Conservation (phyloP, 2,329 filamentous ascomycete species). For the Didymella pomorum region DNA sequence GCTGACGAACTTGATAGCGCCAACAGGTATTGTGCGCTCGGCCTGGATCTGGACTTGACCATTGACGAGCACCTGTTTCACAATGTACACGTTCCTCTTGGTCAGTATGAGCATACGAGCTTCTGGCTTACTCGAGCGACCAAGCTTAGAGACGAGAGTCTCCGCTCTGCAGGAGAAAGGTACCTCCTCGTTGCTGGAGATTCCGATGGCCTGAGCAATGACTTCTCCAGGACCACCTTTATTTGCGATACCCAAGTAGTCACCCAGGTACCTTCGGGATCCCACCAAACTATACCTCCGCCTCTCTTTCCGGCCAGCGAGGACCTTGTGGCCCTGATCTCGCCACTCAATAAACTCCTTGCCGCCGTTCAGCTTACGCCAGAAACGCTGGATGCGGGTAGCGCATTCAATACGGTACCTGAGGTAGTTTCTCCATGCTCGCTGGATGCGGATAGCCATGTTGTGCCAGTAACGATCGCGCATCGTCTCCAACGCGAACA, state of each 20-base stretch:
- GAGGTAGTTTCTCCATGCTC: constrained; percentile 95
- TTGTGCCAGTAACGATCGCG: constrained; percentile 98
- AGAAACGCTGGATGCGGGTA: constrained; percentile 92
- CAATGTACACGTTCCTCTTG: constrained; percentile 84
- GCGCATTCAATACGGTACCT: constrained; percentile 92
- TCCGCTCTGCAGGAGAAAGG: constrained; percentile 94
- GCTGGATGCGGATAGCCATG: constrained; percentile 97
- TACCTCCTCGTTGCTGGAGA: constrained; percentile 75
- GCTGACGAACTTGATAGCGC: constrained; percentile 87
- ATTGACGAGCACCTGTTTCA: constrained; percentile 84
- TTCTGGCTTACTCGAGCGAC: constrained; percentile 91
- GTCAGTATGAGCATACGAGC: constrained; percentile 87
- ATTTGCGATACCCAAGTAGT: constrained; percentile 91
- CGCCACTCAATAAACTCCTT: constrained; percentile 88
- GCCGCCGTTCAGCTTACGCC: constrained; percentile 90
- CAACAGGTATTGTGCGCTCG: constrained; percentile 82
- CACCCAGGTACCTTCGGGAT: constrained; percentile 89
- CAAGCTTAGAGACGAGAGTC: constrained; percentile 90
- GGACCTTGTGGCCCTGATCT: constrained; percentile 83
- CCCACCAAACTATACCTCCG: constrained; percentile 90
- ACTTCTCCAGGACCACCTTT: constrained; percentile 80
- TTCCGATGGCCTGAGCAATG: constrained; percentile 76
- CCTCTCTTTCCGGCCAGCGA: constrained; percentile 88
- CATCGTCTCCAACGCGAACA: constrained; percentile 98
- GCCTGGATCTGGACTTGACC: constrained; percentile 81